Conservation (phyloP, 2,329 filamentous ascomycete species). For the Penicillium vulpinum region DNA sequence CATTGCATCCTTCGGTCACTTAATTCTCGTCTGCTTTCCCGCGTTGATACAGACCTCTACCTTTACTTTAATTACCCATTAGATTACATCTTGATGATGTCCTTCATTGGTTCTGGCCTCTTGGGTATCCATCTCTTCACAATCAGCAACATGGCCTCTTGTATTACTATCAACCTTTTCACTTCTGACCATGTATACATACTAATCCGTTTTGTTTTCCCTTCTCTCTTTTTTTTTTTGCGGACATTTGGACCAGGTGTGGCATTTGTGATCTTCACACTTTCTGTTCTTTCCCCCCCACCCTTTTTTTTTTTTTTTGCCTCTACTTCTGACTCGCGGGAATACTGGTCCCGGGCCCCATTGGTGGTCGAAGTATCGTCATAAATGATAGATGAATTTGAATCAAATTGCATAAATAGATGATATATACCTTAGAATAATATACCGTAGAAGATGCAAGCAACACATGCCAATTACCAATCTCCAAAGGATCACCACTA, state of each 20-base stretch:
- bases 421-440: not conserved
- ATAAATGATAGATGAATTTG: conserved; percentile 7
- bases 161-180: conserved; percentile 21
- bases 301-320: not conserved
- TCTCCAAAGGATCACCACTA: not conserved
- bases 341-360: not conserved
- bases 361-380: not conserved
- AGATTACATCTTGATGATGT: not conserved
- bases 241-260: not conserved
- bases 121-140: conserved; percentile 11
- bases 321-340: not conserved
- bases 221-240: not conserved
- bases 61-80: conserved; percentile 5
- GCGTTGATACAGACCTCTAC: conserved; percentile 9
- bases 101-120: not conserved
- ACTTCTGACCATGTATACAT: conserved; percentile 20
- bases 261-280: not conserved
- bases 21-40: not conserved
- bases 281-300: not conserved
- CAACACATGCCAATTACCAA: not conserved
- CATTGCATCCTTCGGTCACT: conserved; percentile 9
- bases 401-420: conserved; percentile 2
- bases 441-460: not conserved
- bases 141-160: conserved; percentile 14
- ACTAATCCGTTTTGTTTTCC: conserved; percentile 12